Base-by-base conservation (phyloP, 805 yeast genomes). In the Wickerhamiella azymoides region DNA sequence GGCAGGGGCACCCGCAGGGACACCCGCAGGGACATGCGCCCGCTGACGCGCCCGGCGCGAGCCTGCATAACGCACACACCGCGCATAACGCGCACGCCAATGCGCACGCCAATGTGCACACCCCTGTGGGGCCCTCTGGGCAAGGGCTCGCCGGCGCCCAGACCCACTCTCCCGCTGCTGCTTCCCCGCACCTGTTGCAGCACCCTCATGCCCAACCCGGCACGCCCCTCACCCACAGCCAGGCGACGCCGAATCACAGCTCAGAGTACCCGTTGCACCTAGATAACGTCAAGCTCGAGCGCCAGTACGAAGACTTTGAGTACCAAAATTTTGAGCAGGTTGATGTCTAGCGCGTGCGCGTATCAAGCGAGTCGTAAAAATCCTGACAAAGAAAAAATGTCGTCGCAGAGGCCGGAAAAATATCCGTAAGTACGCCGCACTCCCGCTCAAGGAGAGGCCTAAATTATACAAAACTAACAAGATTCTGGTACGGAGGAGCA, bases 401-500 rank as follows among this genome's bases (percentile, higher is more conserved):
- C 30, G 3, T 13, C 36, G 9, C 10, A 14, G 27, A 33, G 16
- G 30, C 38, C 38, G 26, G 45, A 37, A 37, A 37, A 43, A 25
- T 59, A 59, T 44, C 62, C 62, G 62, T 58, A 48, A 50, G 62
- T 54, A 19, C 32, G n/a, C 43, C 10, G 35, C 30, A 21, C 13
- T 35, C 32, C 16, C 16, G 10, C 36, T 9, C 14, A 19, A 25
- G 9, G 27, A 7, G 4, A 13, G 4, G 4, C 3, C 30, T 13
- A 13, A 10, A 10, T 10, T 5, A 10, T 6, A 3, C 30, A 27
- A 27, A 10, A 27, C 30, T 27, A 27, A 41, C 50, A 47, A 62
- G 66, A 25, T 66, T 66, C 43, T 66, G 71, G 71, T 66, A 67
- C 52, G 71, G 71, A 19, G 71, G 71, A 17, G 50, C 58, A n/a